Conservation (phyloP, 106 monocot genomes). For the Platanthera zijinensis region DNA sequence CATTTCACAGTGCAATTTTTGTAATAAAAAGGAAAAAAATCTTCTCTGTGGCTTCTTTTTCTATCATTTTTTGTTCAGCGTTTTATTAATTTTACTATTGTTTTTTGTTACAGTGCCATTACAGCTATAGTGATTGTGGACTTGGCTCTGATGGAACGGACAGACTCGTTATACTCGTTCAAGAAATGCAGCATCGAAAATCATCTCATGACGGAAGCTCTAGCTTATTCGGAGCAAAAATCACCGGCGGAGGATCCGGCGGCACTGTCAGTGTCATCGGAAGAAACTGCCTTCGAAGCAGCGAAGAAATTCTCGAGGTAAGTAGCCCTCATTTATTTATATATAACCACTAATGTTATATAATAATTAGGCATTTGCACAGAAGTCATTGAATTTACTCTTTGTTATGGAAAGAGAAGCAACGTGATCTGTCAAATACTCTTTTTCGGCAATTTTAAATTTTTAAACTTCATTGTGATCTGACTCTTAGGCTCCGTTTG, state of each 20-base stretch:
- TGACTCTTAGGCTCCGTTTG: too few relatives aligned
- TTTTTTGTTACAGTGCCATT: conserved; percentile 56
- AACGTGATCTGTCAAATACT: neutral
- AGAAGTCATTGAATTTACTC: neutral
- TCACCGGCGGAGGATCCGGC: conserved; percentile 84
- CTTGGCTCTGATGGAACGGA: conserved; percentile 84
- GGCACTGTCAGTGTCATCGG: conserved; percentile 75
- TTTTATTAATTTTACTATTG: neutral
- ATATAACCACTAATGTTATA: neutral
- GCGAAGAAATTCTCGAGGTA: conserved; percentile 71
- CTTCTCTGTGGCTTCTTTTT: neutral
- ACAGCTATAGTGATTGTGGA: conserved; percentile 74
- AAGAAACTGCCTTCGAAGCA: conserved; percentile 57
- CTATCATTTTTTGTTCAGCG: neutral
- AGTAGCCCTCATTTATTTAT: neutral
- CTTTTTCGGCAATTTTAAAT: neutral
- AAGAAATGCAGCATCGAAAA: conserved; percentile 64
- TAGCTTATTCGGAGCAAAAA: conserved; percentile 78
- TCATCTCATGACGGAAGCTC: conserved; percentile 25
- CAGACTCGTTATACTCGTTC: conserved; percentile 65
- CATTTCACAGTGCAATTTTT: neutral
- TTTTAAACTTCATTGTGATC: neutral
- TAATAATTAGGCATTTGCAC: neutral
- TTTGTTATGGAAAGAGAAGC: neutral
- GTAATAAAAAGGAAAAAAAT: too few relatives aligned